These are phyloP conservation scores for Chloromonas sp. DNA, from an alignment of 163 green algal species.

Conservation along the genomic window DNA sequence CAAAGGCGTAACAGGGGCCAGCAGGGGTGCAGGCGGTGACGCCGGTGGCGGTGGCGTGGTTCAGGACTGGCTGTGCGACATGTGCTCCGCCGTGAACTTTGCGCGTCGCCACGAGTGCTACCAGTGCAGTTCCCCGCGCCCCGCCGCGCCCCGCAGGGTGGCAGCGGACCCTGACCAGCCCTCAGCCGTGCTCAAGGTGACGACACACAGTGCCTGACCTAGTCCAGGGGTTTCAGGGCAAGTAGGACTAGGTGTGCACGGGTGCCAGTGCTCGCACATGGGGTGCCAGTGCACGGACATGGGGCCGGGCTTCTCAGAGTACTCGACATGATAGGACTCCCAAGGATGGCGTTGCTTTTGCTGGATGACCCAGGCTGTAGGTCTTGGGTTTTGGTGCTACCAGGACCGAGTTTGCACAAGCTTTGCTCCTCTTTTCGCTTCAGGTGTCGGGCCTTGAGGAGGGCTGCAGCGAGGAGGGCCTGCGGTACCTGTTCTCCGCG, in stretches of 20 bases:
- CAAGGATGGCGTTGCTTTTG: no score
- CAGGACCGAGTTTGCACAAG: no score
- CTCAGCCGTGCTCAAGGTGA: conserved; percentile 49
- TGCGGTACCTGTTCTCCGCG: conserved; percentile 27
- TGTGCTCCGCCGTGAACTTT: conserved; percentile 58
- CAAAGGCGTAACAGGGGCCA: not conserved
- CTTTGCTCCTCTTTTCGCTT: no score
- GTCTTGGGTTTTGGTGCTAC: no score
- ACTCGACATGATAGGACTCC: no score
- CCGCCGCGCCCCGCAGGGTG: conserved; percentile 28
- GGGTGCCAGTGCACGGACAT: no score
- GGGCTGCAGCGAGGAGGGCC: conserved; percentile 32
- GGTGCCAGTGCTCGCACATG: no score
- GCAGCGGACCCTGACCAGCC: conserved; percentile 27
- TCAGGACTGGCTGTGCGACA: conserved; percentile 54
- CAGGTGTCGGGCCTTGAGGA: conserved; percentile 32
- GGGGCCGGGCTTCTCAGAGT: no score
- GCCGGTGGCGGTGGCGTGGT: not conserved
- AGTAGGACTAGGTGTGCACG: no score
- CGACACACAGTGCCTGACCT: not conserved
- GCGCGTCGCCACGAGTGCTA: conserved; percentile 60
- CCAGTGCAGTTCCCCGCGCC: conserved; percentile 44
- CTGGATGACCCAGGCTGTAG: no score
- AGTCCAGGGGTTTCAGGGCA: not conserved
- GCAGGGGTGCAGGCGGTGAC: not conserved